Percentiles rank a stretch among this genome's conserved stretches.
Evolutionary conservation across 257 asterid genomes (phyloP).

Genomic region (Agastache rugosa): DNA sequence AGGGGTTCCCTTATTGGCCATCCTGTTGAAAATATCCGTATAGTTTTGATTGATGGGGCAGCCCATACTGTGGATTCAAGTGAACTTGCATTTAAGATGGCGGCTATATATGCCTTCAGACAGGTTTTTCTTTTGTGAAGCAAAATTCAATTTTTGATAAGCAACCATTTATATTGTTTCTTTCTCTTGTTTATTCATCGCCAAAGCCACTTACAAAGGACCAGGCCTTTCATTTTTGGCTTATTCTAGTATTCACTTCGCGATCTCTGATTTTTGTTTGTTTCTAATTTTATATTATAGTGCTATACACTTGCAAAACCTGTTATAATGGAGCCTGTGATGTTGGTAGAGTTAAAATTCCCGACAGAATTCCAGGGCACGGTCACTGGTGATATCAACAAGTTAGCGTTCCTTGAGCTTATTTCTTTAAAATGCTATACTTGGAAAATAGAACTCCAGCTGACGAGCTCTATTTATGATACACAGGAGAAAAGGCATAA

Average conservation of each 20-base stretch:
- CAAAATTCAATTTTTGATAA: not conserved
- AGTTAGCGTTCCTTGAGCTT: constrained; percentile 52
- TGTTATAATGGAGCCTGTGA: constrained; percentile 93
- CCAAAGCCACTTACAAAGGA: too few species aligned
- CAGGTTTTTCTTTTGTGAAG: constrained; percentile 60
- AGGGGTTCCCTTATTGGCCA: constrained; percentile 99
- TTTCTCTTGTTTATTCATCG: not conserved
- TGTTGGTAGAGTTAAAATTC: constrained; percentile 89
- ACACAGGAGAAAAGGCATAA: constrained; percentile 93
- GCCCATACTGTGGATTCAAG: constrained; percentile 98
- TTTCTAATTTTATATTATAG: constrained; percentile 42
- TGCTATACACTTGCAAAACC: constrained; percentile 82
- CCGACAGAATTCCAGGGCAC: constrained; percentile 95
- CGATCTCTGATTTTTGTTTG: constrained; percentile 15
- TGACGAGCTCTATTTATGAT: constrained; percentile 30
- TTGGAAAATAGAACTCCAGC: not conserved
- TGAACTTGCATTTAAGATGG: constrained; percentile 98
- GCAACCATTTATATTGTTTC: constrained; percentile 5
- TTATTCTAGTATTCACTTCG: constrained; percentile 8
- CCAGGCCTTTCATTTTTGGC: not conserved
- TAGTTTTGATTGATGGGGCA: constrained; percentile 89
- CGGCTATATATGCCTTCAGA: constrained; percentile 96
- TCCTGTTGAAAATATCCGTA: constrained; percentile 90
- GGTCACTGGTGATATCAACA: constrained; percentile 93
- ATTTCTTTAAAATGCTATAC: constrained; percentile 10